phyloP scores from a whole-genome alignment of 2,329 filamentous ascomycete species.

The Shiraia bambusicola region DNA sequence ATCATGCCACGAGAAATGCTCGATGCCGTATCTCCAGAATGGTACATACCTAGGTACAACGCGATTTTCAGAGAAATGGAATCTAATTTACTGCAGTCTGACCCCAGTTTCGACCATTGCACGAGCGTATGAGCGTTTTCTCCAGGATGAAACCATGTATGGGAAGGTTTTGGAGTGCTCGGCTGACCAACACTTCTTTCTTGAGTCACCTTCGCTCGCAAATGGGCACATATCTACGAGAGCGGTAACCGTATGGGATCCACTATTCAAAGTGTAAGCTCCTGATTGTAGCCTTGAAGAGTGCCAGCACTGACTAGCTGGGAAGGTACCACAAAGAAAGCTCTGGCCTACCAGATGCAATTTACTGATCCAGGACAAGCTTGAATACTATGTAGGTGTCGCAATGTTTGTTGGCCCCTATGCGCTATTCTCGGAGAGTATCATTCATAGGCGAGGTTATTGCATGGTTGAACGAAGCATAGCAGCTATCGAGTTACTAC shows the following conservation, averaged over 20 bases:
- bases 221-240: slow-evolving; percentile 49
- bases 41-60: slow-evolving; percentile 13
- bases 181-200: slow-evolving; percentile 45
- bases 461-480: no score
- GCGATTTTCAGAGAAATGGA: not conserved
- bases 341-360: slow-evolving; percentile 46
- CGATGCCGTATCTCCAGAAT: slow-evolving; percentile 28
- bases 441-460: no score
- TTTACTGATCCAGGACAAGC: slow-evolving; percentile 11
- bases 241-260: slow-evolving; percentile 53
- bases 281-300: not conserved
- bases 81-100: slow-evolving; percentile 21
- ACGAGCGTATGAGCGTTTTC: slow-evolving; percentile 48
- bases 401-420: no score
- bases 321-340: slow-evolving; percentile 45
- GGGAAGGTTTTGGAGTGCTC: slow-evolving; percentile 52
- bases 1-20: slow-evolving; percentile 34
- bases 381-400: no score
- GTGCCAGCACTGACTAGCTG: slow-evolving; percentile 1
- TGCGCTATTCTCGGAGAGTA: no score
- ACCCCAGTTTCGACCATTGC: slow-evolving; percentile 48
- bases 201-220: slow-evolving; percentile 38
- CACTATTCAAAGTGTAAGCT: slow-evolving; percentile 47
- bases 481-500: no score
- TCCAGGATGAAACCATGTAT: slow-evolving; percentile 49